phyloP scores from a whole-genome alignment of 2,329 filamentous ascomycete species.

The Endothia cerciana region DNA sequence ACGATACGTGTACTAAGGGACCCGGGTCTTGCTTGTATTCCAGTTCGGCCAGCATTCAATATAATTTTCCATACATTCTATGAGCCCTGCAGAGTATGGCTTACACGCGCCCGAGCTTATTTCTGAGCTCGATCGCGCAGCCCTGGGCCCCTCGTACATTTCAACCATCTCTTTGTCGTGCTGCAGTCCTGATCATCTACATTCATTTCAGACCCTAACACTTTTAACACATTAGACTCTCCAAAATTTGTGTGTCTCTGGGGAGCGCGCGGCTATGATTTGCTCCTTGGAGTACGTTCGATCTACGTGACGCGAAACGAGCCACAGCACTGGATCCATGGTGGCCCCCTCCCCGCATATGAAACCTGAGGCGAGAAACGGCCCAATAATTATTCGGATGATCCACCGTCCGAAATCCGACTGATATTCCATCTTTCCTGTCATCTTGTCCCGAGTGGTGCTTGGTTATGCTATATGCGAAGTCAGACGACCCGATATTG shows the following conservation, averaged over 20 bases:
- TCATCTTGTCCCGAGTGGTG: not conserved
- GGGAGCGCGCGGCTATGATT: not conserved
- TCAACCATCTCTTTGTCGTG: no score
- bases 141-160: no score
- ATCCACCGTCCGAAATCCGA: conserved; percentile 22
- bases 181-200: no score
- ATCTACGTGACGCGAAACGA: not conserved
- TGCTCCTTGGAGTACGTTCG: not conserved
- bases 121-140: no score
- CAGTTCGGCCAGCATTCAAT: not conserved
- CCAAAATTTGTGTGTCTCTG: not conserved
- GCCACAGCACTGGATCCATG: not conserved
- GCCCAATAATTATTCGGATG: conserved; percentile 21
- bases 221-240: no score
- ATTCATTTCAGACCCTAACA: no score
- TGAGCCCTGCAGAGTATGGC: no score
- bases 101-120: no score
- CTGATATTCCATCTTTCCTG: not conserved
- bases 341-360: not conserved
- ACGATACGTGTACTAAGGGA: not conserved
- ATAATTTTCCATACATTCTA: not conserved
- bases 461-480: not conserved
- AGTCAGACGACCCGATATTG: not conserved
- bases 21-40: not conserved
- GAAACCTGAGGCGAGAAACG: conserved; percentile 15